Evolutionary conservation across 495 filamentous ascomycete genomes (phyloP), one percentile per base, ranked within the genome.

Genomic region (Podospora appendiculata): DNA sequence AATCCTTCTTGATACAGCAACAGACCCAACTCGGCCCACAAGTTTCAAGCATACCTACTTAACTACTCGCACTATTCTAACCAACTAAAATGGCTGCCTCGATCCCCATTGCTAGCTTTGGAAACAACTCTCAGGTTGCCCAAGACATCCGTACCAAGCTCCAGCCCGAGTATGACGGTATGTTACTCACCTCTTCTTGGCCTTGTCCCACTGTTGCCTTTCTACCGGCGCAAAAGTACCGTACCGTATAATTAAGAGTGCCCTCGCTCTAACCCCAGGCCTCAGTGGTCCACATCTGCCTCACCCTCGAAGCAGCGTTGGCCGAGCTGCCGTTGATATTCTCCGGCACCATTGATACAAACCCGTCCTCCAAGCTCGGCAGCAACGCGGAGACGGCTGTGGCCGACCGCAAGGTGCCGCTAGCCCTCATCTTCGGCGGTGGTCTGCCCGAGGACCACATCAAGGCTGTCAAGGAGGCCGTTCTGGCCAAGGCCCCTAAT

Each of bases 91-190:
- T 53, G 50, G 41, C 53, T 33, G 40, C 45, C n/a, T 32, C 61
- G 8, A 57, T 63, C 19, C 60, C 63, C 41, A 41, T 64, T 48
- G 62, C 62, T 35, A 56, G 46, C 52, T 58, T 56, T 49, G 65
- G 62, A 44, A 51, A 47, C 54, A 60, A 66, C 46, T 18, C 58
- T n/a, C 14, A 48, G 3, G 51, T 66, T 33, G 63, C 58, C 35
- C 46, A 52, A 25, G 42, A 42, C 25, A 50, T 68, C 39, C 50
- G 51, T 4, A 32, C 39, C 4, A 45, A 45, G 19, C 65, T 68
- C 25, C 53, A 57, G 12, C 65, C 64, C 10, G 58, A 63, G n/a
- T 67, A 63, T 42, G 58, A 67, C 41, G 45, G 62, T 67, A 51
- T 6, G 59, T 41, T 8, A 6, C 41, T 19, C 43, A 3, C 44